These are phyloP conservation scores for Cyclotella cryptica DNA, from an alignment of 108 stramenopile genomes.

Conservation along the genomic window DNA sequence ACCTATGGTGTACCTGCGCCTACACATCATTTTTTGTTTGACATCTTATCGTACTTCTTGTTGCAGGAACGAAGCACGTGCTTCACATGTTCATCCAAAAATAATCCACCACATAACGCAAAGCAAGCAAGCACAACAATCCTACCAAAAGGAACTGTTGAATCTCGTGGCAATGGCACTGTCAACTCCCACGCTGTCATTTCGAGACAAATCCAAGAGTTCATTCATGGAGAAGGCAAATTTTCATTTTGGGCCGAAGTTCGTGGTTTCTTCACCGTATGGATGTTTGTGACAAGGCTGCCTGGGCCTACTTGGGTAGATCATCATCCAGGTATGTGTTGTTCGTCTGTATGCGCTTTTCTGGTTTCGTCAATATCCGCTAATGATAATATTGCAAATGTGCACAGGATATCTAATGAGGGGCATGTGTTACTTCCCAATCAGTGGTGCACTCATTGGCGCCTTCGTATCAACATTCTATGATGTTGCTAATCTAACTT, in stretches of 20 bases:
- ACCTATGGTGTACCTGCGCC: too few species aligned
- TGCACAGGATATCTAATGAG: constrained; percentile 63
- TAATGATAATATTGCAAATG: neutral
- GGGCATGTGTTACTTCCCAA: constrained; percentile 79
- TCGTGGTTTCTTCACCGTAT: constrained; percentile 65
- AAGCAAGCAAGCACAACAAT: constrained; percentile 42
- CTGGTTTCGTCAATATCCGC: neutral
- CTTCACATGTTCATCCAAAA: too few species aligned
- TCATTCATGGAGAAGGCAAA: constrained; percentile 42
- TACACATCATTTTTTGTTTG: too few species aligned
- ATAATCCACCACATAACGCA: too few species aligned
- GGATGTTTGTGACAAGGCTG: constrained; percentile 73
- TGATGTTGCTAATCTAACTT: constrained; percentile 43
- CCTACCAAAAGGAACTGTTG: constrained; percentile 50
- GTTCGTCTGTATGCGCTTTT: neutral
- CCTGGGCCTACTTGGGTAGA: constrained; percentile 76
- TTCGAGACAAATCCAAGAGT: constrained; percentile 56
- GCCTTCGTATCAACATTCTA: constrained; percentile 45
- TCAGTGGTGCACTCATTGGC: constrained; percentile 66
- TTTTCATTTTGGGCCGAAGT: constrained; percentile 43
- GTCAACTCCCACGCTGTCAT: constrained; percentile 27
- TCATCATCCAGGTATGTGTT: constrained; percentile 59
- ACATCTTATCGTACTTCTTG: too few species aligned
- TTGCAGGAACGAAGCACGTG: too few species aligned
- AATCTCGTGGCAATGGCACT: constrained; percentile 40